Conservation (phyloP, 257 asterid genomes). For the Penstemon newberryi region DNA sequence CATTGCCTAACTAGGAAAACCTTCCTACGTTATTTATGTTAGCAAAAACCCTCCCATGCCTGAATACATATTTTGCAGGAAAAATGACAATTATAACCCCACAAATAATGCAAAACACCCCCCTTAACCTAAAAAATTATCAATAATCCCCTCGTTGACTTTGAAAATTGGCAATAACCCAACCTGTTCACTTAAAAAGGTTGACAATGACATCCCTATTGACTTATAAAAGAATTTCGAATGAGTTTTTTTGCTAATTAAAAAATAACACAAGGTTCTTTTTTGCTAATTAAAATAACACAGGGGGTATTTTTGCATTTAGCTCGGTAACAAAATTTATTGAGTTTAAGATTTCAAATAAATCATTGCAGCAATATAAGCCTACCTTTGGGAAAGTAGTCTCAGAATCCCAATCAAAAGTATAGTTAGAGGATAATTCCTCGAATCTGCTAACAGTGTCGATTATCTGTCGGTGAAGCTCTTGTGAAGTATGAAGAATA, state of each 20-base stretch:
- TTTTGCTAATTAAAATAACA: no score
- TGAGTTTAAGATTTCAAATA: not conserved
- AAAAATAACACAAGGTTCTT: not conserved
- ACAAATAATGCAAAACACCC: not conserved
- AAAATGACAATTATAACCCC: not conserved
- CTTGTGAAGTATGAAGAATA: slow-evolving; percentile 64
- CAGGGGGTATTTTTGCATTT: not conserved
- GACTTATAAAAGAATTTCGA: no score
- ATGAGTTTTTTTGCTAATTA: not conserved
- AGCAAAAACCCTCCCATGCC: no score
- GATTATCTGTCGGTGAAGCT: slow-evolving; percentile 56
- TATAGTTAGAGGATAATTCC: slow-evolving; percentile 30
- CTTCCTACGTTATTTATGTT: no score
- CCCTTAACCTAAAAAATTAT: no score
- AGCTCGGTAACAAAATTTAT: no score
- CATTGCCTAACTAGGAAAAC: no score
- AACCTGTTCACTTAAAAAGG: no score
- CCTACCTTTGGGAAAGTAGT: slow-evolving; percentile 68
- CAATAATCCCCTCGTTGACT: not conserved
- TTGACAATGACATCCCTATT: no score
- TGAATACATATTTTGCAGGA: no score
- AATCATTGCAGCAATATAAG: not conserved
- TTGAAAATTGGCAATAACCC: no score
- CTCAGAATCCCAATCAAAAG: slow-evolving; percentile 80
- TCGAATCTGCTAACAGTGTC: slow-evolving; percentile 30